Evolutionary conservation across 1,284 basidiomycete genomes (phyloP), one percentile per base, ranked within the genome.

Genomic region (Amylostereum areolatum): DNA sequence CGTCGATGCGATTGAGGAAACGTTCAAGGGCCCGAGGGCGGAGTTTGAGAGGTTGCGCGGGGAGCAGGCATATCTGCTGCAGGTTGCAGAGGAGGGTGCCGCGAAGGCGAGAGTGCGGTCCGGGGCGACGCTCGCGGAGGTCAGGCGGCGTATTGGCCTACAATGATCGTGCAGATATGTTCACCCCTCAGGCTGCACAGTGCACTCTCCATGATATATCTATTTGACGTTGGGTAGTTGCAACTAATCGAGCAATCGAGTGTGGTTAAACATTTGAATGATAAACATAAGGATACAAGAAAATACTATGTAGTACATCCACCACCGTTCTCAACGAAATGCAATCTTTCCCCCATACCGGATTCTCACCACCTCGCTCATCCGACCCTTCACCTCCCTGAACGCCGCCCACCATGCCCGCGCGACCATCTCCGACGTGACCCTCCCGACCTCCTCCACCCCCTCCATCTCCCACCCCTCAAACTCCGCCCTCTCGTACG

Each of bases 331-430:
- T 40, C 45, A 70, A 31, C 58, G 62, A 36, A 71, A 52, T 6
- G 66, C 66, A 36, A 88, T 60, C n/a, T 68, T 66, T 1, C 87
- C 85, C 12, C 89, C 89, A 60, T 86, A 87, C 53, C 75, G 75
- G 62, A 73, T 75, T 52, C 75, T 71, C 4, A 78, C 74, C 29
- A 80, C 72, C 24, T 62, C 66, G 54, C 89, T 83, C 66, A 92
- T 78, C 55, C 71, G 73, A 7, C 58, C 67, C 62, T 84, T 83
- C 5, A 89, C 79, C 30, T 75, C 73, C 53, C 73, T 67, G 68
- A 85, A 91, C 5, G 83, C 78, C 43, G 67, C 72, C 89, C 89
- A 92, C 91, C 90, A 93, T 18, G 75, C 77, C 53, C 69, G 67
- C 1, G 78, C 85, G 35, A 85, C 70, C 31, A 53, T 60, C 55